These are phyloP conservation scores for Prunella vulgaris DNA, from an alignment of 257 asterid species.

Conservation along the genomic window DNA sequence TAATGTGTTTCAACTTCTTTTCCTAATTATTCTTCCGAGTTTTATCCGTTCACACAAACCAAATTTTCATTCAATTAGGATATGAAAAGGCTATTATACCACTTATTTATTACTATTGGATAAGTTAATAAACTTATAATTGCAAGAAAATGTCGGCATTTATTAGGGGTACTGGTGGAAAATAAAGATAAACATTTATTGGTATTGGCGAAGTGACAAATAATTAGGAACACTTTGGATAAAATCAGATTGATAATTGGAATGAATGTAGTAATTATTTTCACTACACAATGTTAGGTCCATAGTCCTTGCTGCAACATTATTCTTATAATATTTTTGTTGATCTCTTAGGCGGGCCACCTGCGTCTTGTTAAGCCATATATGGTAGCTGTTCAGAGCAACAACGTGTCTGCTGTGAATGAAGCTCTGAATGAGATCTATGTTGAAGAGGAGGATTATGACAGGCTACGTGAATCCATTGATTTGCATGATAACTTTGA, in stretches of 20 bases:
- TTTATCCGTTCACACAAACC: neutral
- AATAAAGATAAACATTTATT: no score
- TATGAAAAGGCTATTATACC: no score
- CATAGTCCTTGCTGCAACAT: slow-evolving; percentile 1
- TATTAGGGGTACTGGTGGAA: no score
- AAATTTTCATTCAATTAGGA: no score
- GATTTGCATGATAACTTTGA: slow-evolving; percentile 94
- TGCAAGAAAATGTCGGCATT: no score
- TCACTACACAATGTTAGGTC: neutral
- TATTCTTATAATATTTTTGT: slow-evolving; percentile 23
- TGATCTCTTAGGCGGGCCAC: slow-evolving; percentile 77
- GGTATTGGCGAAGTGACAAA: no score
- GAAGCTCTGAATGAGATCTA: slow-evolving; percentile 96
- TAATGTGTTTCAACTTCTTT: neutral
- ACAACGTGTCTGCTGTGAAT: slow-evolving; percentile 92
- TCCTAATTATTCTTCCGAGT: neutral
- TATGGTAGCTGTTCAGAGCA: slow-evolving; percentile 99
- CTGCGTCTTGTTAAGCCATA: slow-evolving; percentile 92
- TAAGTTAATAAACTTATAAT: no score
- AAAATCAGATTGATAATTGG: no score
- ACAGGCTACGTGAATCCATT: slow-evolving; percentile 88
- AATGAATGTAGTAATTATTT: neutral
- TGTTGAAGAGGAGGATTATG: slow-evolving; percentile 98
- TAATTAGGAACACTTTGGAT: no score
- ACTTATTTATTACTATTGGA: no score